These are phyloP conservation scores for Paraglomus occultum DNA, from an alignment of 192 early-diverging fungal species.

Conservation along the genomic window DNA sequence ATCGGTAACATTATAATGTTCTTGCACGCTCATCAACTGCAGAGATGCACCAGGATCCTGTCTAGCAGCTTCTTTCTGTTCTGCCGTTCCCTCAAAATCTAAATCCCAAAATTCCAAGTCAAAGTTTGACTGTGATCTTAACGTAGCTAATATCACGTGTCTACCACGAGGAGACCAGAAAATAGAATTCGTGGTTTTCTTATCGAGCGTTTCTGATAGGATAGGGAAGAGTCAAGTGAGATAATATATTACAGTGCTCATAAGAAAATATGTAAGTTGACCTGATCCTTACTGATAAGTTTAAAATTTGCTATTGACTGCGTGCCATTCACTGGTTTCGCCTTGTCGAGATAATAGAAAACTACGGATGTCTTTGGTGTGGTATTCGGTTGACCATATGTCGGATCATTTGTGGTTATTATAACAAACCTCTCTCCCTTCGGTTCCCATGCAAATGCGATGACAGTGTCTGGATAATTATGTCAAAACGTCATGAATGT, in stretches of 20 bases:
- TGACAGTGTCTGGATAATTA: slow-evolving; percentile 46
- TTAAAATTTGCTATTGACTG: slow-evolving; percentile 67
- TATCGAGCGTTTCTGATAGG: slow-evolving; percentile 60
- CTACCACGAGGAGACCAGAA: slow-evolving; percentile 97
- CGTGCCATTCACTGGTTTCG: slow-evolving; percentile 54
- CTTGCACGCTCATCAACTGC: slow-evolving; percentile 67
- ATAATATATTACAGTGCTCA: neutral
- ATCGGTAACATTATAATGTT: slow-evolving; percentile 95
- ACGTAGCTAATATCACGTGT: slow-evolving; percentile 82
- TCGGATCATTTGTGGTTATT: slow-evolving; percentile 75
- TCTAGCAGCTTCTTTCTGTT: slow-evolving; percentile 54
- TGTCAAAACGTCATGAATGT: neutral
- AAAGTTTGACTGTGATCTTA: slow-evolving; percentile 68
- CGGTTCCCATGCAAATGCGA: slow-evolving; percentile 97
- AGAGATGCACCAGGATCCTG: slow-evolving; percentile 52
- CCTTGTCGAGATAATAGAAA: slow-evolving; percentile 82
- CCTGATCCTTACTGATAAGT: slow-evolving; percentile 57
- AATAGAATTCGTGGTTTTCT: slow-evolving; percentile 79
- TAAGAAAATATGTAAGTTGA: neutral
- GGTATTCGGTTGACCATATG: slow-evolving; percentile 43
- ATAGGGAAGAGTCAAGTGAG: neutral
- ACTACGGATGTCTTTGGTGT: slow-evolving; percentile 65
- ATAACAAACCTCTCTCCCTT: slow-evolving; percentile 86
- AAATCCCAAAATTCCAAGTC: slow-evolving; percentile 94
- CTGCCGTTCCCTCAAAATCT: slow-evolving; percentile 65